Evolutionary conservation across 306 rosid species (phyloP).

Genomic region (Cucumis sativus): Cucumber_9930_V3 NC_026658.2:18777501-18778000

Average conservation of each 20-base stretch:
- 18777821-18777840: slow-evolving; percentile 78
- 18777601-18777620: too few relatives aligned
- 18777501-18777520: too few relatives aligned
- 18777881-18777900: slow-evolving; percentile 83
- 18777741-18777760: not conserved
- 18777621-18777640: too few relatives aligned
- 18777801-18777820: slow-evolving; percentile 67
- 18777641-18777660: too few relatives aligned
- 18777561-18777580: too few relatives aligned
- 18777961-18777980: not conserved
- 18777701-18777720: too few relatives aligned
- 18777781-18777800: slow-evolving; percentile 57
- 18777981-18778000: not conserved
- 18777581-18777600: too few relatives aligned
- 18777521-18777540: too few relatives aligned
- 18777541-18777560: too few relatives aligned
- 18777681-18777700: too few relatives aligned
- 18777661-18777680: too few relatives aligned
- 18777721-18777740: too few relatives aligned
- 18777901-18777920: slow-evolving; percentile 69
- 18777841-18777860: slow-evolving; percentile 92
- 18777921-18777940: slow-evolving; percentile 57
- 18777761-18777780: not conserved
- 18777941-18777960: slow-evolving; percentile 35
- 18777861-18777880: slow-evolving; percentile 87